Evolutionary conservation across 495 filamentous ascomycete species (phyloP).

Genomic region (Penicillium antarcticum): DNA sequence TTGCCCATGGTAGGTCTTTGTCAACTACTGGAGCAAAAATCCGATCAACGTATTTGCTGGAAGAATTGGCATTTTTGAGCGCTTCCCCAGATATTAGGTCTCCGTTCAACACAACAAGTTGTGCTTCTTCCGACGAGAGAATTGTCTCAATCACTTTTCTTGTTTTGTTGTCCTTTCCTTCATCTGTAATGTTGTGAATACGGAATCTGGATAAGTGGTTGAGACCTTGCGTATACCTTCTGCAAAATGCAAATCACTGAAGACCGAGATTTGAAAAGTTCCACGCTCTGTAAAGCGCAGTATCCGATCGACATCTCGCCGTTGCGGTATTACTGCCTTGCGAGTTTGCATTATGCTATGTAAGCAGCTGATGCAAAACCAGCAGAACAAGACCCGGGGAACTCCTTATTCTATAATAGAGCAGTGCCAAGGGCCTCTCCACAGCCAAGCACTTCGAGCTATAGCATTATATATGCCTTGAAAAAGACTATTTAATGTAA

Average conservation of each 20-base stretch:
- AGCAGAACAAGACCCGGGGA: neutral
- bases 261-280: conserved; percentile 54
- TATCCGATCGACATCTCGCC: neutral
- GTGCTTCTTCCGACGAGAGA: conserved; percentile 48
- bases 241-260: conserved; percentile 66
- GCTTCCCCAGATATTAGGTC: conserved; percentile 71
- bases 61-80: conserved; percentile 51
- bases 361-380: neutral
- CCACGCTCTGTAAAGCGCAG: conserved; percentile 24
- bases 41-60: conserved; percentile 54
- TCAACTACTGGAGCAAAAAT: conserved; percentile 57
- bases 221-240: conserved; percentile 45
- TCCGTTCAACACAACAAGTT: conserved; percentile 67
- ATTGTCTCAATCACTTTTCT: conserved; percentile 55
- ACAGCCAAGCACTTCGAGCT: too few relatives aligned
- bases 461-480: neutral
- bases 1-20: conserved; percentile 56
- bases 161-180: conserved; percentile 56
- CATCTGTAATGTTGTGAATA: conserved; percentile 31
- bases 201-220: neutral
- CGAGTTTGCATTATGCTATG: neutral
- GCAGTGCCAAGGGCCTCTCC: neutral
- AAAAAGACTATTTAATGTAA: neutral
- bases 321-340: neutral
- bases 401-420: neutral